phyloP scores from a whole-genome alignment of 805 yeast genomes.

The Saccharomyces paradoxus region DNA sequence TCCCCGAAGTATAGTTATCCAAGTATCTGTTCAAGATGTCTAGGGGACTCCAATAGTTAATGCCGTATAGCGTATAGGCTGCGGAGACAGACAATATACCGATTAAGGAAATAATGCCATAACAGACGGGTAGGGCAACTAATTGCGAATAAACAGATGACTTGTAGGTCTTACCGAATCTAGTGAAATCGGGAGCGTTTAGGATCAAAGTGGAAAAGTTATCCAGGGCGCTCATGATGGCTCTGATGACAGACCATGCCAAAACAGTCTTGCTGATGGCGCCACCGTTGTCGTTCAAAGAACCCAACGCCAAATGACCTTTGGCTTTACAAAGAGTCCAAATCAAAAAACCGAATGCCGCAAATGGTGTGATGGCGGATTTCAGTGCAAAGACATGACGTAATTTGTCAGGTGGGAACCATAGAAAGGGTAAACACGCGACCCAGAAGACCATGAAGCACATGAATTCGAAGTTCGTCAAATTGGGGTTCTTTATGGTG shows the following conservation, averaged over 20 bases:
- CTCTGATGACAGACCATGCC: constrained; percentile 75
- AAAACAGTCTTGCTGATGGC: constrained; percentile 43
- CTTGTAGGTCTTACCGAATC: constrained; percentile 58
- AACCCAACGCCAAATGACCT: constrained; percentile 39
- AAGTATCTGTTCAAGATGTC: constrained; percentile 64
- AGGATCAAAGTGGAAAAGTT: constrained; percentile 84
- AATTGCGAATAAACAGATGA: constrained; percentile 51
- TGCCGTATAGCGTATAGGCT: constrained; percentile 56
- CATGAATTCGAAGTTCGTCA: constrained; percentile 64
- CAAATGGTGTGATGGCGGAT: constrained; percentile 70
- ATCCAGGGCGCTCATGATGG: constrained; percentile 73
- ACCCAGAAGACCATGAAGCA: constrained; percentile 79
- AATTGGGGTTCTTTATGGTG: constrained; percentile 47
- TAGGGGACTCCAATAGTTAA: constrained; percentile 75
- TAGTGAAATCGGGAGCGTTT: constrained; percentile 83
- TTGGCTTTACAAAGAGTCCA: constrained; percentile 80
- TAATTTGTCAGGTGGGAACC: constrained; percentile 75
- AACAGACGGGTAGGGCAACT: constrained; percentile 65
- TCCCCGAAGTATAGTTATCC: constrained; percentile 42
- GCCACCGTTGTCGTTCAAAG: constrained; percentile 11
- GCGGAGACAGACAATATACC: constrained; percentile 83
- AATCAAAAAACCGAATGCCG: constrained; percentile 72
- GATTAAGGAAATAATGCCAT: constrained; percentile 72
- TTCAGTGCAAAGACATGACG: constrained; percentile 80
- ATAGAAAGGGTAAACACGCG: constrained; percentile 68